Conservation (phyloP, 176 grass and related monocot species). For the Urochloa ruziziensis region DNA sequence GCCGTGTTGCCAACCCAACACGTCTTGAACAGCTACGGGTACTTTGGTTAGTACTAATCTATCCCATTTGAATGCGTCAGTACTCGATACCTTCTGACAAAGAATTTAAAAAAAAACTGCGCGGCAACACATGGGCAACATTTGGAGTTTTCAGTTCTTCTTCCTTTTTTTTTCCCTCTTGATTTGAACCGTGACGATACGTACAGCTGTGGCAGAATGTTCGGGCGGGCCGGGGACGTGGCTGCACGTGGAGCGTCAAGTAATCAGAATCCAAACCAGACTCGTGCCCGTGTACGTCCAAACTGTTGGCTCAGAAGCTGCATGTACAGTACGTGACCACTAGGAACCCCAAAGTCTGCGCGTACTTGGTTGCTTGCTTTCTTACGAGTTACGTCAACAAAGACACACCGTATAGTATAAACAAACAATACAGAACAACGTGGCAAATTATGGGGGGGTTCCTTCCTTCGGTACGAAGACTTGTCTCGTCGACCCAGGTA, state of each 20-base stretch:
- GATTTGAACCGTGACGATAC: not conserved
- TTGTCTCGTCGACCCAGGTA: not conserved
- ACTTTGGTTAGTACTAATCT: too few species aligned
- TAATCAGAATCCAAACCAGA: too few species aligned
- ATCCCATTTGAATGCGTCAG: too few species aligned
- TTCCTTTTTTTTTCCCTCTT: too few species aligned
- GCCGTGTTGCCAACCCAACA: too few species aligned
- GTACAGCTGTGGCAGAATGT: not conserved
- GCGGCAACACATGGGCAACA: not conserved
- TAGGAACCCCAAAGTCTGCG: not conserved
- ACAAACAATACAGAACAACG: not conserved
- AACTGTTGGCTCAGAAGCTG: not conserved
- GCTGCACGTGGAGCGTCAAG: not conserved
- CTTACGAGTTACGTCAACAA: too few species aligned
- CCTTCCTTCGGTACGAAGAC: not conserved
- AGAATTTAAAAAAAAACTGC: too few species aligned
- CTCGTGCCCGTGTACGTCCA: not conserved
- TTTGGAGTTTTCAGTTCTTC: not conserved
- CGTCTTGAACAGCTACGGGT: too few species aligned
- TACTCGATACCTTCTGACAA: too few species aligned
- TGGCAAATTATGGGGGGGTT: not conserved
- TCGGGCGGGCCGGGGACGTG: not conserved
- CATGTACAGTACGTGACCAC: not conserved
- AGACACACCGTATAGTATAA: too few species aligned
- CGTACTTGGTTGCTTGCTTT: not conserved